Evolutionary conservation across 352 stramenopile genomes (phyloP).

Genomic region (Globisporangium cylindrosporum): DNA sequence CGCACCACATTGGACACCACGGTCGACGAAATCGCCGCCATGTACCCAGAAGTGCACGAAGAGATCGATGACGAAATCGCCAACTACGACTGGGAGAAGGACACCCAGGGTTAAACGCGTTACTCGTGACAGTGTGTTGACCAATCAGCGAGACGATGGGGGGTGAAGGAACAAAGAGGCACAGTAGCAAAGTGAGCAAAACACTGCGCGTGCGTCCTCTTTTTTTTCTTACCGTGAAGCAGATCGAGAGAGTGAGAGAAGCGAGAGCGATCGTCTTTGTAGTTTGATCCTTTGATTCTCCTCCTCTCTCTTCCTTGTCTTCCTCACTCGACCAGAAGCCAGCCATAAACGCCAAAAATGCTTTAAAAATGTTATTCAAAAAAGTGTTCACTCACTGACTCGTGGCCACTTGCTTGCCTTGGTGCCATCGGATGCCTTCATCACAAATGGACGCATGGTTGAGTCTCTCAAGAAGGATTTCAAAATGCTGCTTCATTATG

Average conservation of each 20-base stretch:
- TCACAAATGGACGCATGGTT: background rate
- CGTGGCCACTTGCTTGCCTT: background rate
- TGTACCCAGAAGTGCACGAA: conserved; percentile 83
- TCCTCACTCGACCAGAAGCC: background rate
- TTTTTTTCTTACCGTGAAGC: background rate
- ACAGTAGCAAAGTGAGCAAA: background rate
- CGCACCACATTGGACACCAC: conserved; percentile 81
- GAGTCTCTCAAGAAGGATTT: background rate
- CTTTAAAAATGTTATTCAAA: conserved; percentile 18
- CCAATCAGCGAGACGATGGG: background rate
- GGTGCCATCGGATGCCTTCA: background rate
- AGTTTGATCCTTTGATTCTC: conserved; percentile 1
- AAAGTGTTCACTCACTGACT: background rate
- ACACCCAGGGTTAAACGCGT: conserved; percentile 65
- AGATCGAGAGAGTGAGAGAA: background rate
- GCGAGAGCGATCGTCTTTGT: background rate
- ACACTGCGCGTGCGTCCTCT: background rate
- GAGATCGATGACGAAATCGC: conserved; percentile 89
- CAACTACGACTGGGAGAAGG: conserved; percentile 89
- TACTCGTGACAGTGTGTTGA: conserved; percentile 4
- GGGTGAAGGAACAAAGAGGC: background rate
- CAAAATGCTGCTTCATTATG: background rate
- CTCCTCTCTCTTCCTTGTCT: background rate
- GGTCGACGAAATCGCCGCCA: conserved; percentile 81
- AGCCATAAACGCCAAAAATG: conserved; percentile 18